Percentiles rank a stretch among this genome's conserved stretches.
Evolutionary conservation across 2,329 filamentous ascomycete species (phyloP).

Genomic region (Neophaeococcomyces mojaviensis): DNA sequence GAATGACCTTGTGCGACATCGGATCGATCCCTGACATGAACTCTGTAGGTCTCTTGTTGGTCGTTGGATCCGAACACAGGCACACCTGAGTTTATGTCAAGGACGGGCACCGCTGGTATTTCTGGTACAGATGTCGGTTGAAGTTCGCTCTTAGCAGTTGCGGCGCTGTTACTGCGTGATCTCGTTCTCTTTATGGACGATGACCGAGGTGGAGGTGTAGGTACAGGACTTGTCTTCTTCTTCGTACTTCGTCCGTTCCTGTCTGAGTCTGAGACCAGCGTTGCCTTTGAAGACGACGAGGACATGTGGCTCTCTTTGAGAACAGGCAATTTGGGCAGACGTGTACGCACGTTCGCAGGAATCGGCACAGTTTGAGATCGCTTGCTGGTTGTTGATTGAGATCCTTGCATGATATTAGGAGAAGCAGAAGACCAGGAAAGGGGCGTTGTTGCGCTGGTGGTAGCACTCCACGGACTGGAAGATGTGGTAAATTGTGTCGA

Average conservation of each 20-base stretch:
- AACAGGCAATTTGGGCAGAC: constrained; percentile 16
- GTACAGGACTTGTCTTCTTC: constrained; percentile 12
- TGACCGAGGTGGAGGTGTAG: constrained; percentile 24
- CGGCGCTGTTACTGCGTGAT: constrained; percentile 16
- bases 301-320: constrained; percentile 10
- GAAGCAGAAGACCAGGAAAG: constrained; percentile 44
- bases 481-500: constrained; percentile 21
- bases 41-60: neutral
- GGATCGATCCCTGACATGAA: neutral
- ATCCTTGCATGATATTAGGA: constrained; percentile 34
- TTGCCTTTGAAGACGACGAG: constrained; percentile 9
- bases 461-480: constrained; percentile 22
- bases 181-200: constrained; percentile 19
- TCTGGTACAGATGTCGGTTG: neutral
- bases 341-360: constrained; percentile 13
- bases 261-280: neutral
- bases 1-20: constrained; percentile 1
- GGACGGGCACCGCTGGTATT: neutral
- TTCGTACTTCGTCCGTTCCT: neutral
- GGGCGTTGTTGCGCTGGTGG: constrained; percentile 35
- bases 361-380: constrained; percentile 16
- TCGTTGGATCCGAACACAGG: neutral
- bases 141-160: constrained; percentile 1
- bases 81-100: neutral
- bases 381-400: constrained; percentile 8